These are phyloP conservation scores for Hymenoscyphus occultus DNA, from an alignment of 2,329 filamentous ascomycete genomes.

Conservation along the genomic window DNA sequence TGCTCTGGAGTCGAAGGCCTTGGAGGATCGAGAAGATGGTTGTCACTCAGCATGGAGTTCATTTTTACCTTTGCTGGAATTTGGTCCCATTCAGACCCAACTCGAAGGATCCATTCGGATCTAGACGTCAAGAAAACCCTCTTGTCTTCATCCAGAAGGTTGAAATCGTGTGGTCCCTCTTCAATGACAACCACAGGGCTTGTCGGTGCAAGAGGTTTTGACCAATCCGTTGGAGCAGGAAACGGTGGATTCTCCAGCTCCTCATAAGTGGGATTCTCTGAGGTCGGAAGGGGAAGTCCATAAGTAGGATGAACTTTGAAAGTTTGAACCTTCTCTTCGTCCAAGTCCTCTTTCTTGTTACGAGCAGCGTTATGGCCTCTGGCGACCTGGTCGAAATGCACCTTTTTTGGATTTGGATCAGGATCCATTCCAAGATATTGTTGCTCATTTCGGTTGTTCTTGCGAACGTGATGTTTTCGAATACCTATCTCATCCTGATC, in stretches of 20 bases:
- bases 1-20: conserved; percentile 7
- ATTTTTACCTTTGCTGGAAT: conserved; percentile 14
- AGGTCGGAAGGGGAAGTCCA: conserved; percentile 23
- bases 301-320: conserved; percentile 25
- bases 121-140: conserved; percentile 17
- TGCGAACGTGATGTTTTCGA: conserved; percentile 27
- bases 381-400: conserved; percentile 32
- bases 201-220: conserved; percentile 15
- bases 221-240: conserved; percentile 16
- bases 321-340: conserved; percentile 25
- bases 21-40: conserved; percentile 14
- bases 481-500: conserved; percentile 35
- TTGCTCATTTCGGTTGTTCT: conserved; percentile 26
- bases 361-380: conserved; percentile 31
- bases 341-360: conserved; percentile 31
- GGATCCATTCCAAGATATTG: conserved; percentile 30
- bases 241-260: conserved; percentile 17
- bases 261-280: conserved; percentile 17
- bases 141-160: conserved; percentile 19
- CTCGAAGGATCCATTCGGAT: conserved; percentile 15
- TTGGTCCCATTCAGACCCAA: conserved; percentile 13
- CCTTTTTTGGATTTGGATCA: conserved; percentile 29
- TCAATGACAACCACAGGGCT: conserved; percentile 19
- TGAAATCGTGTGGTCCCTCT: conserved; percentile 6
- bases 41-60: conserved; percentile 13